Evolutionary conservation across 768 basidiomycete genomes (phyloP), one percentile per base, ranked within the genome.

Genomic region (Lactifluus rugatus): DNA sequence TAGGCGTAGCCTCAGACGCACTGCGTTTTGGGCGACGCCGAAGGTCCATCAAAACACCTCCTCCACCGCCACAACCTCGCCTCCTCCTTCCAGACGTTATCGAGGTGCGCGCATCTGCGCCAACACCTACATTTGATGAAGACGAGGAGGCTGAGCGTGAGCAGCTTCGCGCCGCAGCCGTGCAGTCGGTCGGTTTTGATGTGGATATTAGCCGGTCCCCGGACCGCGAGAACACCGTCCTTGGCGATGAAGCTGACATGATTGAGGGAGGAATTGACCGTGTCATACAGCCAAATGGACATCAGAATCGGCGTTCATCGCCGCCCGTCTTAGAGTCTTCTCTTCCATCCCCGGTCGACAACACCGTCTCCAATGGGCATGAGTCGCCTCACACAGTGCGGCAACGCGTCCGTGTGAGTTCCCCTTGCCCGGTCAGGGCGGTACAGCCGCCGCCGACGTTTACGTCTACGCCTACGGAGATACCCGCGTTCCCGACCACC

Each of bases 101-200:
- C 56, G 87, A 90, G 68, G 88, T 90, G 62, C 59, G 59, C 17
- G 59, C 49, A 34, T 56, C 59, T 2, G 54, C 54, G 3, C 54
- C 44, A 26, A 69, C 65, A 37, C 65, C 64, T 25, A 61, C 58
- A 4, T 62, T 57, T n/a, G 58, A 49, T 21, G 66, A 86, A 62
- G 78, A 75, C 46, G 88, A 90, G 65, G 76, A 79, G 48, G 83
- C 84, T 66, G 88, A 90, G 64, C 80, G 89, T 10, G 80, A 85
- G 61, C 80, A 86, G n/a, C 71, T 91, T 32, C 75, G 87, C 32
- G 84, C 85, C 54, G 82, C 79, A 39, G 89, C 89, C 17, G 89
- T 88, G 0, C 83, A 87, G 65, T 80, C 84, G 13, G 82, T 91
- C 48, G 89, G 89, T 6, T 73, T 89, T 32, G 78, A 75, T 55